Conservation (phyloP, 2,329 filamentous ascomycete genomes). For the Diaporthe helianthi region DNA sequence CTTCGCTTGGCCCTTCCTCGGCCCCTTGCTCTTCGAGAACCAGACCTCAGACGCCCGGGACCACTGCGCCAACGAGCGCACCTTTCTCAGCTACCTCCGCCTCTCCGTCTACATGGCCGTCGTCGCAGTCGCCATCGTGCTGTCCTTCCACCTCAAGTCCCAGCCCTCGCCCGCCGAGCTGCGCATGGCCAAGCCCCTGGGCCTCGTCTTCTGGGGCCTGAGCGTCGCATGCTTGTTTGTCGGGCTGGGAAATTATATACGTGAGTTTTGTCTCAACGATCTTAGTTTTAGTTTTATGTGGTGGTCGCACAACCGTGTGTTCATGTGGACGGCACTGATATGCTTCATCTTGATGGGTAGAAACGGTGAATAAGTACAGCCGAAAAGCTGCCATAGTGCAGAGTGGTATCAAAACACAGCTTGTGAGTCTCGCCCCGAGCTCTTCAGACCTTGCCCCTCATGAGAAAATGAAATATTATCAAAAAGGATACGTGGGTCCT, state of each 20-base stretch:
- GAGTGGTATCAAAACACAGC: slow-evolving; percentile 90
- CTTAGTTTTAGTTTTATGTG: too few relatives aligned
- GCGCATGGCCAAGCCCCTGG: slow-evolving; percentile 81
- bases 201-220: slow-evolving; percentile 86
- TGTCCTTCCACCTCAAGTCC: slow-evolving; percentile 89
- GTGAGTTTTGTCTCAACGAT: slow-evolving; percentile 53
- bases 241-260: slow-evolving; percentile 87
- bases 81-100: slow-evolving; percentile 89
- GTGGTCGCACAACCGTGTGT: too few relatives aligned
- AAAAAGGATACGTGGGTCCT: background rate
- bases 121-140: slow-evolving; percentile 86
- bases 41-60: slow-evolving; percentile 77
- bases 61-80: slow-evolving; percentile 81
- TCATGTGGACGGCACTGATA: background rate
- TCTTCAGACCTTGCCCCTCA: background rate
- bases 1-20: slow-evolving; percentile 67
- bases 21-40: slow-evolving; percentile 76
- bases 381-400: slow-evolving; percentile 84
- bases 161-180: slow-evolving; percentile 74
- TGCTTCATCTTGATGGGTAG: slow-evolving; percentile 42
- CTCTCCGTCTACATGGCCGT: slow-evolving; percentile 90
- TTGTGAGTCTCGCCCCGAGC: slow-evolving; percentile 55
- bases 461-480: background rate
- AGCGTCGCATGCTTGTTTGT: slow-evolving; percentile 77
- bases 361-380: slow-evolving; percentile 81